Evolutionary conservation across 805 yeast species (phyloP), one percentile per base, ranked within the genome.

Genomic region (Starmera quercuum): DNA sequence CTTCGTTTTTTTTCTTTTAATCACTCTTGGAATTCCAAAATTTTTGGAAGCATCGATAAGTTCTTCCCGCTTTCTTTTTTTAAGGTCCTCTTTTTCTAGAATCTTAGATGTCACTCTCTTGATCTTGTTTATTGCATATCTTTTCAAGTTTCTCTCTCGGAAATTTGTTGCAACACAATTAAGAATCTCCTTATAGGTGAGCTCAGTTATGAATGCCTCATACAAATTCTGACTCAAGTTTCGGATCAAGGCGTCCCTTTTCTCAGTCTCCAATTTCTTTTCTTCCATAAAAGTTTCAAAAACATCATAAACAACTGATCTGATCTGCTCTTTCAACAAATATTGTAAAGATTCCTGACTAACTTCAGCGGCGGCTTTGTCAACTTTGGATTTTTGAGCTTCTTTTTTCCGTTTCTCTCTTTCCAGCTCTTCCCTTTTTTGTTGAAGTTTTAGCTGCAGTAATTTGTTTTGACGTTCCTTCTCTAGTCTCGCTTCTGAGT

Each of bases 201-300:
- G 61, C 42, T 82, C 88, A 29, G 71, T 65, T 27, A 83, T 47
- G 44, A 83, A 78, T 0, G 88, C 83, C 13, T 54, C 47, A 40
- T 61, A 80, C 1, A 83, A 50, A 26, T 76, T 83, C 1, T 53
- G 46, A 2, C 78, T 49, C n/a, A 79, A 55, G 0, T 54, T 37
- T 0, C 63, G 50, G 3, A 75, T 51, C 1, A 64, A 33, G 17
- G 54, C 40, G 38, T 51, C 59, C 29, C 39, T 42, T 17, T 39
- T 34, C 20, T 39, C 16, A 6, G 39, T 30, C n/a, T 41, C 30
- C 7, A 34, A 39, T 3, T 44, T 32, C 17, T 44, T 43, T 10
- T 32, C 35, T 5, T 34, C 14, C 4, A 49, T 36, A 5, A 45
- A 20, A 18, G 49, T 40, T 4, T 9, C 20, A 7, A 36, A 24